A percentile compares a stretch with the other conserved stretches of the same genome.
These are phyloP conservation scores for Volutella citrinella DNA, from an alignment of 2,329 filamentous ascomycete genomes.

Conservation along the genomic window DNA sequence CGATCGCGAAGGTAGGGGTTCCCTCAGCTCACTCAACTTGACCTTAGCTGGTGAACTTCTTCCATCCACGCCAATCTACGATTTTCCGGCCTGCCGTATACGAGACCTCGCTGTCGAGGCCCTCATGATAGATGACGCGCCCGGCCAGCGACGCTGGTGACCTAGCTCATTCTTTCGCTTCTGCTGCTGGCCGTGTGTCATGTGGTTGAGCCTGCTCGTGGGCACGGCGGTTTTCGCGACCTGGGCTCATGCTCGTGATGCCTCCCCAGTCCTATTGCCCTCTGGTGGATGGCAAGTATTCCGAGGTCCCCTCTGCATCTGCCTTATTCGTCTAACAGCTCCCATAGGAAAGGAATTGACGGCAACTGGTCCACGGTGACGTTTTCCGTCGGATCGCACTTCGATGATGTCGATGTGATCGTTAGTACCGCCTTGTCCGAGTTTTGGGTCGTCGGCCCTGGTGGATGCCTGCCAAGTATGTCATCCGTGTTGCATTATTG, in stretches of 20 bases:
- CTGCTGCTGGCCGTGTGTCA: constrained; percentile 5
- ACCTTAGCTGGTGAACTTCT: no score
- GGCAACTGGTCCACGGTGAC: constrained; percentile 70
- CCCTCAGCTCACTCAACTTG: no score
- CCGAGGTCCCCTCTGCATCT: neutral
- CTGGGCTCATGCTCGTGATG: constrained; percentile 15
- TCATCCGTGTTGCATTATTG: constrained; percentile 8
- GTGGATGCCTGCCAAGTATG: constrained; percentile 52
- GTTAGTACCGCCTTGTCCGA: constrained; percentile 69
- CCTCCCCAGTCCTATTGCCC: constrained; percentile 18
- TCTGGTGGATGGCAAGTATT: constrained; percentile 19
- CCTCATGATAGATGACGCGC: no score
- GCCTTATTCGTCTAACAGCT: constrained; percentile 9
- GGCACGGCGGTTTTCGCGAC: constrained; percentile 13
- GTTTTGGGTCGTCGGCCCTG: constrained; percentile 63
- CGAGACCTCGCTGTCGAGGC: no score
- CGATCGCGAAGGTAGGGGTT: no score
- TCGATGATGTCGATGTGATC: constrained; percentile 36
- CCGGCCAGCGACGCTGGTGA: neutral
- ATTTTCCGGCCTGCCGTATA: no score
- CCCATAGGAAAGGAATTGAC: constrained; percentile 58
- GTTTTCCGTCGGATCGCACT: constrained; percentile 45
- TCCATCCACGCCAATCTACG: no score
- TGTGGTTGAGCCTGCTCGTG: constrained; percentile 16
- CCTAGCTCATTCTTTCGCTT: neutral